These are phyloP conservation scores for Balamuthia mandrillaris DNA, from an alignment of 208 protist genomes.

Conservation along the genomic window DNA sequence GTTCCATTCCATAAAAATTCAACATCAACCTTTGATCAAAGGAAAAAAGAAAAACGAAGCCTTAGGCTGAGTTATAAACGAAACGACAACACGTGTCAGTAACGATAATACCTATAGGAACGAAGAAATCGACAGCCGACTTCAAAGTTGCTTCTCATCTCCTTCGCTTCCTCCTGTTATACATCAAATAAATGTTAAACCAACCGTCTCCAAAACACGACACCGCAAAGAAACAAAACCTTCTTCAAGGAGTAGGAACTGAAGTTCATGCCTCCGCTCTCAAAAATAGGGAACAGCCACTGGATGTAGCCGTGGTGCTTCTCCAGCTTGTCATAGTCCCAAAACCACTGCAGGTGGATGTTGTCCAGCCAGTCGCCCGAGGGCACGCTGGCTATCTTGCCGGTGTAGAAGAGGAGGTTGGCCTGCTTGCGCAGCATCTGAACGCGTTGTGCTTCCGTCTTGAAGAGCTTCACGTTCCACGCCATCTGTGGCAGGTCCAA, in stretches of 20 bases:
- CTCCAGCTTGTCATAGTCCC: conserved; percentile 15
- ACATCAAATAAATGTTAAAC: background rate
- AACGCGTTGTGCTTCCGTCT: no score
- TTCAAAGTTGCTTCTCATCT: background rate
- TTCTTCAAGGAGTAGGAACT: background rate
- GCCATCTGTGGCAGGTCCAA: background rate
- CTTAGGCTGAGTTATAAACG: background rate
- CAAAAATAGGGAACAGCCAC: conserved; percentile 19
- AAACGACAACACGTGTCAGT: background rate
- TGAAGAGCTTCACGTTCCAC: background rate
- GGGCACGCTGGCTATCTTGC: background rate
- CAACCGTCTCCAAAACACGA: background rate
- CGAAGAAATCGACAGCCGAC: background rate
- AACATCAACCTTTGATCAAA: background rate
- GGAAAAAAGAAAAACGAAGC: no score
- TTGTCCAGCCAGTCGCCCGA: conserved; percentile 7
- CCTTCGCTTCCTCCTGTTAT: background rate
- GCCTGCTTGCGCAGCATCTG: no score
- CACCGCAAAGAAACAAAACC: background rate
- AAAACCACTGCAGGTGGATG: conserved; percentile 18
- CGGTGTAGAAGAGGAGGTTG: conserved; percentile 16
- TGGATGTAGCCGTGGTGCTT: conserved; percentile 17
- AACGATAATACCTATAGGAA: background rate
- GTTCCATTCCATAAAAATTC: conserved; percentile 4
- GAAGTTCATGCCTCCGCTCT: conserved; percentile 23